A percentile compares a stretch with the other conserved stretches of the same genome.
phyloP scores from a whole-genome alignment of 179 eudicot genomes.

The Camellia oleifera region DNA sequence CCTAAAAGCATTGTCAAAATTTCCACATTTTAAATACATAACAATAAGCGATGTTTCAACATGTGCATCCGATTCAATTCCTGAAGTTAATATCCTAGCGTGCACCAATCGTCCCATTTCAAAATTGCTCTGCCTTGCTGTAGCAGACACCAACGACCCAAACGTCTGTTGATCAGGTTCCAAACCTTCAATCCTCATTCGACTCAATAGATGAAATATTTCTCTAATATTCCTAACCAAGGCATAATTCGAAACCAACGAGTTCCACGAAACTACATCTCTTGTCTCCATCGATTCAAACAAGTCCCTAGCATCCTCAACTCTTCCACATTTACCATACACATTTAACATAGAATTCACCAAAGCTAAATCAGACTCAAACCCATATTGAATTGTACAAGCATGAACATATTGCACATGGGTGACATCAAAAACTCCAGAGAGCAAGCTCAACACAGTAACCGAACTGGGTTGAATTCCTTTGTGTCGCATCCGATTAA shows the following conservation, averaged over 20 bases:
- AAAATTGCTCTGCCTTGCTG: constrained; percentile 36
- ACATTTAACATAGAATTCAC: constrained; percentile 57
- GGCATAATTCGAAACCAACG: constrained; percentile 61
- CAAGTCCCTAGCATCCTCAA: constrained; percentile 49
- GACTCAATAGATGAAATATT: constrained; percentile 33
- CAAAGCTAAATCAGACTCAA: constrained; percentile 43
- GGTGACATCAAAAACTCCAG: constrained; percentile 46
- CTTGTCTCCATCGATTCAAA: constrained; percentile 58
- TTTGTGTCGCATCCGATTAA: constrained; percentile 56
- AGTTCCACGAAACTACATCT: constrained; percentile 89
- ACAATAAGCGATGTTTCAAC: constrained; percentile 62
- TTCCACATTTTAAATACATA: constrained; percentile 54
- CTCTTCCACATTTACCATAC: constrained; percentile 69
- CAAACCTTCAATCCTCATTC: constrained; percentile 61
- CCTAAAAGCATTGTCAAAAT: constrained; percentile 38
- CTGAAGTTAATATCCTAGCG: constrained; percentile 54
- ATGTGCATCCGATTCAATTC: constrained; percentile 49
- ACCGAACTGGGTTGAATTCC: constrained; percentile 56
- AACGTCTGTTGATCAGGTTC: constrained; percentile 69
- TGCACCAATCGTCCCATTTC: constrained; percentile 57
- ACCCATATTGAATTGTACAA: constrained; percentile 45
- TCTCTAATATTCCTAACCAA: constrained; percentile 38
- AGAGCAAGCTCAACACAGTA: constrained; percentile 54
- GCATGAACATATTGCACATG: constrained; percentile 56
- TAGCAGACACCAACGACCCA: constrained; percentile 48